A percentile compares a stretch with the other conserved stretches of the same genome.
These are phyloP conservation scores for Euphorbia lathyris DNA, from an alignment of 345 rosid genomes.

Conservation along the genomic window DNA sequence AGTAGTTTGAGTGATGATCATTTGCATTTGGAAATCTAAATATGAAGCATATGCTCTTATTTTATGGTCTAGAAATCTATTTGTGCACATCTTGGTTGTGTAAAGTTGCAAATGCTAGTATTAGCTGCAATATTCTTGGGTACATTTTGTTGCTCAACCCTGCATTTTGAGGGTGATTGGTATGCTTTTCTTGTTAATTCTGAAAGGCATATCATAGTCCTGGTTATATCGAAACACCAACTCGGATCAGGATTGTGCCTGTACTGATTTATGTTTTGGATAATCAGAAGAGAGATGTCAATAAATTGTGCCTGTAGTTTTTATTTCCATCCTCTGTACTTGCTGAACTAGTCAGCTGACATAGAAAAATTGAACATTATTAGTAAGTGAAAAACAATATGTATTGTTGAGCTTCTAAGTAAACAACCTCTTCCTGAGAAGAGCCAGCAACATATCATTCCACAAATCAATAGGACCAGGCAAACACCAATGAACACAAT, in stretches of 20 bases:
- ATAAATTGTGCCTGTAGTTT: too few species aligned
- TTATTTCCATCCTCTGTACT: not conserved
- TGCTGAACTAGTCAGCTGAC: not conserved
- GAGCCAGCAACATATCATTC: slow-evolving; percentile 63
- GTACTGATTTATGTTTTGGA: too few species aligned
- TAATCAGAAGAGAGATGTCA: too few species aligned
- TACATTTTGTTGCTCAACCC: not conserved
- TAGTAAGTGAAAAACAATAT: not conserved
- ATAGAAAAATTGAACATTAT: slow-evolving; percentile 4
- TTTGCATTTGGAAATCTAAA: not conserved
- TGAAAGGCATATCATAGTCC: too few species aligned
- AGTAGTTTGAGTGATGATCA: not conserved
- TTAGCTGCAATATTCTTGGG: not conserved
- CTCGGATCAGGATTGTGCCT: too few species aligned
- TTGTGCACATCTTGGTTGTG: not conserved
- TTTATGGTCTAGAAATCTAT: not conserved
- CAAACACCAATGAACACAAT: slow-evolving; percentile 89
- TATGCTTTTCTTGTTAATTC: too few species aligned
- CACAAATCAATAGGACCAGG: slow-evolving; percentile 82
- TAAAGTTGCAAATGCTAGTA: not conserved
- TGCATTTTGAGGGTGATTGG: too few species aligned
- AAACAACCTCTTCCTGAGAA: slow-evolving; percentile 20
- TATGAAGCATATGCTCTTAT: not conserved
- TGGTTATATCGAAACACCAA: too few species aligned
- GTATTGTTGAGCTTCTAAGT: not conserved